Base-by-base conservation (phyloP, 2,329 filamentous ascomycete species). In the Penicillium sp. region DNA sequence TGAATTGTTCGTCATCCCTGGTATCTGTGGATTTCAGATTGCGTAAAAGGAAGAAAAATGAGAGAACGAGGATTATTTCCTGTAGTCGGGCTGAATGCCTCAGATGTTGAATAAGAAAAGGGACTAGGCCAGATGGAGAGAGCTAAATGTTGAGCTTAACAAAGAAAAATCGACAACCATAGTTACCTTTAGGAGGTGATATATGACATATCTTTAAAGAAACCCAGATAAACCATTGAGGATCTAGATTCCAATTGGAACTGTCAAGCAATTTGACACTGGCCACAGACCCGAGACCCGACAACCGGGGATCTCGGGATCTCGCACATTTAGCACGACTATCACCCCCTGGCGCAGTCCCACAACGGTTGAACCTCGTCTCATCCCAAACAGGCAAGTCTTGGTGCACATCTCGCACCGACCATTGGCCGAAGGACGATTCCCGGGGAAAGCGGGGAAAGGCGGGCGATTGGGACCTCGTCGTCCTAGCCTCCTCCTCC, bases 401-500 rank as follows among this genome's bases (percentile, higher is more conserved):
- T 11, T 39, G n/a, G 3, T n/a, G 57, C 35, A 15, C 57, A 60
- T 57, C 58, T 17, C 35, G 10, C 34, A 31, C 51, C 50, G 56
- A 56, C 53, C 54, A 43, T 50, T 54, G 55, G 28, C 35, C 45
- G 28, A 20, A n/a, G 22, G 54, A 22, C 17, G 35, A 55, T 59
- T 57, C 50, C 47, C 55, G 61, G 61, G 57, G 59, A 60, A 59
- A 62, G 61, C 61, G 61, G 61, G 59, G 61, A 63, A 55, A 45
- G 39, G 54, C 34, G 43, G 22, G 45, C 35, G 47, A 48, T 41
- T 37, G 35, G 43, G 45, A 39, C 20, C 20, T 20, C 20, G 20
- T 20, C 20, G 20, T 2, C 20, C 20, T 20, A 20, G 20, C 37
- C 37, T 48, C 53, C 7, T 28, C 25, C 4, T 28, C 47, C 53